These are phyloP conservation scores for Glaciozyma antarctica DNA, from an alignment of 768 basidiomycete species.

Conservation along the genomic window DNA sequence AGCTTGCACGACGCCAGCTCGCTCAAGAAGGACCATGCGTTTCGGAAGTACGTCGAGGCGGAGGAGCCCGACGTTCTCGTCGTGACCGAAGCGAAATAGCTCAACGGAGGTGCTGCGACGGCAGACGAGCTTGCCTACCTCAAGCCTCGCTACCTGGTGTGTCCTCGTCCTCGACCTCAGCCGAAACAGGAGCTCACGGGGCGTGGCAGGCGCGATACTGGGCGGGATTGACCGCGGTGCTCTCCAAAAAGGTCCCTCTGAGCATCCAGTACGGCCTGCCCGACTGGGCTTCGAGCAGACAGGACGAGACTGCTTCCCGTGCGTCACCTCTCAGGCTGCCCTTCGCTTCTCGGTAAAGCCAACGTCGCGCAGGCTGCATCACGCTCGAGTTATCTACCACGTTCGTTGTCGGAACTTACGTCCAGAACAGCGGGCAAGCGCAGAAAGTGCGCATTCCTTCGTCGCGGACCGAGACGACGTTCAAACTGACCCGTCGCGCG, in stretches of 20 bases:
- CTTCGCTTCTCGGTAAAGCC: no score
- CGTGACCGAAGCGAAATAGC: background rate
- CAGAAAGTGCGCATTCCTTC: background rate
- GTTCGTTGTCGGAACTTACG: background rate
- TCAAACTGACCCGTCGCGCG: background rate
- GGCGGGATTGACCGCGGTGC: no score
- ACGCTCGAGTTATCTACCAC: background rate
- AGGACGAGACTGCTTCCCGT: background rate
- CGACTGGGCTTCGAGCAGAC: background rate
- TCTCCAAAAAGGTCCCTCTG: no score
- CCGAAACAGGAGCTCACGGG: background rate
- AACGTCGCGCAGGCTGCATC: background rate
- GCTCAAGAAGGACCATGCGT: background rate
- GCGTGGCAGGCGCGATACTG: background rate
- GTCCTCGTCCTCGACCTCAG: background rate
- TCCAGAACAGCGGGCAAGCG: background rate
- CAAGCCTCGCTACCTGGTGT: background rate
- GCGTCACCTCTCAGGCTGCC: no score
- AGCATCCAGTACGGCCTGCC: background rate
- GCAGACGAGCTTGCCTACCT: background rate
- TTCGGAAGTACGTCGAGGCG: background rate
- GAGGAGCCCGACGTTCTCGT: background rate
- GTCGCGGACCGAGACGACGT: background rate
- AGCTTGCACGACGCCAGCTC: background rate
- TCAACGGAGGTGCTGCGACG: background rate